Percentiles rank a stretch among this genome's conserved stretches.
Evolutionary conservation across 2,329 filamentous ascomycete species (phyloP).

Genomic region (Calonectria pteridis): DNA sequence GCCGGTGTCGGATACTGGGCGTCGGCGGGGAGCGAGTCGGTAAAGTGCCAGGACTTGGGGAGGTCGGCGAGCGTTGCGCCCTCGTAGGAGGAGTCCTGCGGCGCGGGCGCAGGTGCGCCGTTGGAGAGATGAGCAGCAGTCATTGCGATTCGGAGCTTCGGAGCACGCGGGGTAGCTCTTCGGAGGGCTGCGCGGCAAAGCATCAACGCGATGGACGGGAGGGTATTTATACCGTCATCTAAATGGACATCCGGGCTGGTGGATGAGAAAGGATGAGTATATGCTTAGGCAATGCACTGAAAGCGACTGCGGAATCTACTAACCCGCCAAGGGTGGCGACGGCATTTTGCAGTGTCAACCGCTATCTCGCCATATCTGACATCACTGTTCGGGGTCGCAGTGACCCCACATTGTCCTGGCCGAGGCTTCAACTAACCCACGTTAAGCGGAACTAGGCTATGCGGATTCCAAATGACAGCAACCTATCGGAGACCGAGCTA

Average conservation of each 20-base stretch:
- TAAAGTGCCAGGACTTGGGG: slow-evolving; percentile 75
- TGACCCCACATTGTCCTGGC: slow-evolving; percentile 28
- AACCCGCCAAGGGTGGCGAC: slow-evolving; percentile 7
- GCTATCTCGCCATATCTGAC: slow-evolving; percentile 35
- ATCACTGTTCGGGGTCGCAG: slow-evolving; percentile 35
- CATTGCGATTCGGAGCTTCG: slow-evolving; percentile 45
- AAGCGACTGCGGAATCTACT: slow-evolving; percentile 8
- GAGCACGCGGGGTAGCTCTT: slow-evolving; percentile 47
- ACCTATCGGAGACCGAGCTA: neutral
- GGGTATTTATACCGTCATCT: slow-evolving; percentile 26
- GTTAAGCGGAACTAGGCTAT: slow-evolving; percentile 32
- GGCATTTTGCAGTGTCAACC: slow-evolving; percentile 7
- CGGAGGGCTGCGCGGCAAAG: slow-evolving; percentile 48
- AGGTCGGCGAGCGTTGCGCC: slow-evolving; percentile 64
- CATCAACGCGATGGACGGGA: slow-evolving; percentile 46
- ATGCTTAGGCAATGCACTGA: slow-evolving; percentile 9
- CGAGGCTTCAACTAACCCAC: slow-evolving; percentile 20
- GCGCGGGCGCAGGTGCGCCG: slow-evolving; percentile 34
- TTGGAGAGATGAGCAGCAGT: slow-evolving; percentile 49
- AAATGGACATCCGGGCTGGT: slow-evolving; percentile 1
- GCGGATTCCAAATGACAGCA: neutral
- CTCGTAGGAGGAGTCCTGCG: slow-evolving; percentile 26
- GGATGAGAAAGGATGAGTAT: slow-evolving; percentile 17
- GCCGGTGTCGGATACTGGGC: slow-evolving; percentile 82
- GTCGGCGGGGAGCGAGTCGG: slow-evolving; percentile 80